phyloP scores from a whole-genome alignment of 2,329 filamentous ascomycete genomes.

The Ophiosphaerella herpotricha region DNA sequence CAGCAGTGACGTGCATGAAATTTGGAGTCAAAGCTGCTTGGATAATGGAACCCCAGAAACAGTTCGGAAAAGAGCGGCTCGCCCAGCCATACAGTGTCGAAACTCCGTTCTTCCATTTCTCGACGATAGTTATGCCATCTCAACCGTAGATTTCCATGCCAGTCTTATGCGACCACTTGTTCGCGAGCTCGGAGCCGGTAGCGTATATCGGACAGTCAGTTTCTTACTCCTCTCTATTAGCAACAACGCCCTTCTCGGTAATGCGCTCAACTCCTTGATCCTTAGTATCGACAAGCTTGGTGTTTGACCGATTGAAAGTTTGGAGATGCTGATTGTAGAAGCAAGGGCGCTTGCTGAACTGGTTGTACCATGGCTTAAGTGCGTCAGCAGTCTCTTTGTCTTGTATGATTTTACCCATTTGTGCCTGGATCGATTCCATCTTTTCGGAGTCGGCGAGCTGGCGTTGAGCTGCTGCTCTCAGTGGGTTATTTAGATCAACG shows the following conservation, averaged over 20 bases:
- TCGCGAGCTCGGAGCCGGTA: slow-evolving; percentile 51
- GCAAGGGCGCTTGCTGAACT: slow-evolving; percentile 66
- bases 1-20: slow-evolving; percentile 31
- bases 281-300: slow-evolving; percentile 65
- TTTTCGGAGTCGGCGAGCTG: slow-evolving; percentile 43
- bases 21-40: slow-evolving; percentile 31
- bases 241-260: slow-evolving; percentile 52
- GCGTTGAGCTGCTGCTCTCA: slow-evolving; percentile 19
- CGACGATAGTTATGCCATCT: slow-evolving; percentile 50
- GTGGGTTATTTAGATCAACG: slow-evolving; percentile 11
- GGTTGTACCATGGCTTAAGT: slow-evolving; percentile 64
- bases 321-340: slow-evolving; percentile 65
- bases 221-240: slow-evolving; percentile 54
- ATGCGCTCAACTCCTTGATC: slow-evolving; percentile 55
- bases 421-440: slow-evolving; percentile 51
- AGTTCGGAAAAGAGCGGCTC: slow-evolving; percentile 60
- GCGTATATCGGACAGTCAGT: slow-evolving; percentile 54
- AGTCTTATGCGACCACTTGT: slow-evolving; percentile 37
- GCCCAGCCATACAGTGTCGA: slow-evolving; percentile 59
- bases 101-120: slow-evolving; percentile 54
- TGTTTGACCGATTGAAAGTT: slow-evolving; percentile 62
- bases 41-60: slow-evolving; percentile 47
- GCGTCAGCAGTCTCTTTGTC: slow-evolving; percentile 56
- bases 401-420: slow-evolving; percentile 55
- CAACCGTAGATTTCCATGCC: slow-evolving; percentile 52